These are phyloP conservation scores for Mesembryanthemum crystallinum DNA, from an alignment of 148 eudicot species.

Conservation along the genomic window DNA sequence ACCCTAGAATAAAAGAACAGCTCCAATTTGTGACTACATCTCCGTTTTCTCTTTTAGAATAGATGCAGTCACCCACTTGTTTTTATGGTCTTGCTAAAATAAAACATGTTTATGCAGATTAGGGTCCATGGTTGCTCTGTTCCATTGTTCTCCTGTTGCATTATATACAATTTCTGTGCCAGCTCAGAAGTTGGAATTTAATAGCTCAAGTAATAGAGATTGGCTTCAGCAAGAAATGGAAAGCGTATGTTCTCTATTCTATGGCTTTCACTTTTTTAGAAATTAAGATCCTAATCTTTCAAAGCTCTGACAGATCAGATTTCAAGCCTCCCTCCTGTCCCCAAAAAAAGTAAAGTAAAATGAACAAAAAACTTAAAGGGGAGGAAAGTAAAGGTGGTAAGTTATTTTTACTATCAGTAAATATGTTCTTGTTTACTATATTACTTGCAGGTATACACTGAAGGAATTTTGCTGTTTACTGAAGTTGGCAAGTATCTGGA, in stretches of 20 bases:
- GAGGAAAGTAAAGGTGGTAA: not conserved
- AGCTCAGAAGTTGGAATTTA: conserved; percentile 59
- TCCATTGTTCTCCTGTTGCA: conserved; percentile 66
- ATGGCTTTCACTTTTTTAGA: not conserved
- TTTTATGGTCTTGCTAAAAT: conserved; percentile 3
- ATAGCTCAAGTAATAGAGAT: conserved; percentile 43
- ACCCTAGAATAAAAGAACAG: not conserved
- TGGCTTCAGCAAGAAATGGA: conserved; percentile 57
- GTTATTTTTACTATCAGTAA: not conserved
- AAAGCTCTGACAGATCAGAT: not conserved
- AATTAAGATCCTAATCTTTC: not conserved
- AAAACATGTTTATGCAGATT: conserved; percentile 49
- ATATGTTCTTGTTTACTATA: not conserved
- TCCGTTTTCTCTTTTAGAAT: not conserved
- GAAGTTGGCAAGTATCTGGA: conserved; percentile 55
- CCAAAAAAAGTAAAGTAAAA: too few species aligned
- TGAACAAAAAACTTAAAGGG: not conserved
- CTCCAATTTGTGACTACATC: not conserved
- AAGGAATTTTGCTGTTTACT: conserved; percentile 53
- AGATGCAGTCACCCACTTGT: not conserved
- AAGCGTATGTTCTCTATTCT: conserved; percentile 37
- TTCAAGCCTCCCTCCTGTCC: not conserved
- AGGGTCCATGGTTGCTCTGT: conserved; percentile 91
- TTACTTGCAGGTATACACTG: conserved; percentile 45
- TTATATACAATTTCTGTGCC: conserved; percentile 77